Conservation (phyloP, 2,329 filamentous ascomycete species). For the Aspergillus ochraceus region DNA sequence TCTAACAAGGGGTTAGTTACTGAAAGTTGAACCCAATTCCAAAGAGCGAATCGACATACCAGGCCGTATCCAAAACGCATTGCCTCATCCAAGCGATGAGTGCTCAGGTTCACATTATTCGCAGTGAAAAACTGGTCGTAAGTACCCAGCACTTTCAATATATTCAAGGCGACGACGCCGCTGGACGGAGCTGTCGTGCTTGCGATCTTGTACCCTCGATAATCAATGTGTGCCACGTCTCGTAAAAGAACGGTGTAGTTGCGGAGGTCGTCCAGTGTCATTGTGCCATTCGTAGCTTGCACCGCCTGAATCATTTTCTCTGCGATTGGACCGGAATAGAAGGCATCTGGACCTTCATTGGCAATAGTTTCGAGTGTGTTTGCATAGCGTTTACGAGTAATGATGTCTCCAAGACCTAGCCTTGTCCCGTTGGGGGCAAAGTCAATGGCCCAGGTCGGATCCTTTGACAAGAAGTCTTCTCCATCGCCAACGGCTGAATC, state of each 20-base stretch:
- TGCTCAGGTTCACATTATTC: constrained; percentile 63
- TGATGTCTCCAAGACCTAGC: constrained; percentile 70
- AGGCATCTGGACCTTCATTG: constrained; percentile 67
- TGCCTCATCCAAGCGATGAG: constrained; percentile 82
- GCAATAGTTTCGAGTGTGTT: constrained; percentile 77
- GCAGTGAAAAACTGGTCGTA: constrained; percentile 64
- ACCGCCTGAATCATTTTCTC: constrained; percentile 71
- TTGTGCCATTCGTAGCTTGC: constrained; percentile 71
- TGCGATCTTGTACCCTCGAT: constrained; percentile 69
- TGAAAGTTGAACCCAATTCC: no score
- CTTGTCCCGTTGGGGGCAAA: constrained; percentile 82
- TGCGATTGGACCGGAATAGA: constrained; percentile 73
- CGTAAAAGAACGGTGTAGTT: constrained; percentile 70
- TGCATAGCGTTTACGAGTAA: constrained; percentile 79
- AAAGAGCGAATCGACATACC: constrained; percentile 24
- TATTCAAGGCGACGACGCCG: constrained; percentile 71
- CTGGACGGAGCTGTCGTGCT: constrained; percentile 70
- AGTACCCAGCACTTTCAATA: constrained; percentile 80
- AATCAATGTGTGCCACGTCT: constrained; percentile 62
- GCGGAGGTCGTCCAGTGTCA: constrained; percentile 76
- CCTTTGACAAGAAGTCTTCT: constrained; percentile 68
- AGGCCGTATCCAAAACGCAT: constrained; percentile 84
- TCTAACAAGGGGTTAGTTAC: constrained; percentile 42
- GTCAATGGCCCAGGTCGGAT: constrained; percentile 80
- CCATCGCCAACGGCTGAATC: constrained; percentile 47